phyloP scores from a whole-genome alignment of 2,329 filamentous ascomycete genomes.

The Hortaea werneckii region DNA sequence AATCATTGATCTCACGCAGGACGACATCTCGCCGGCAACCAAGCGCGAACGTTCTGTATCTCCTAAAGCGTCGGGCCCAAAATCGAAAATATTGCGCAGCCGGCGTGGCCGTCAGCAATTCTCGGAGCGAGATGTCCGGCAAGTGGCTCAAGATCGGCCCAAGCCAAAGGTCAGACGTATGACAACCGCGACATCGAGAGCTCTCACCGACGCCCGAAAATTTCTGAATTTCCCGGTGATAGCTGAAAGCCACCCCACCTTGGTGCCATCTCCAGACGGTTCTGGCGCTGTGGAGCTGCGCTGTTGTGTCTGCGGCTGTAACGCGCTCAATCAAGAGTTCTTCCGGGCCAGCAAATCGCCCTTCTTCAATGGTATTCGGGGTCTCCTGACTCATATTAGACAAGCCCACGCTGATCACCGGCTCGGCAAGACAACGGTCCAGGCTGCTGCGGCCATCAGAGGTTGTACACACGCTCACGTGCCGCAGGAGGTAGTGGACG shows the following conservation, averaged over 20 bases:
- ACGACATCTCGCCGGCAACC: too few species aligned
- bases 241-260: not conserved
- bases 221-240: not conserved
- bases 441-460: not conserved
- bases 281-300: not conserved
- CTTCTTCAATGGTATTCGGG: too few species aligned
- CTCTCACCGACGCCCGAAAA: not conserved
- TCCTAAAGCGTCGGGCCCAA: too few species aligned
- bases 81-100: too few species aligned
- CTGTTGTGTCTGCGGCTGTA: not conserved
- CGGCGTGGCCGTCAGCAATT: too few species aligned
- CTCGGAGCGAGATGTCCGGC: not conserved
- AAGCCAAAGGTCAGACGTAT: not conserved
- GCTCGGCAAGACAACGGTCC: too few species aligned
- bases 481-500: not conserved
- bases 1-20: too few species aligned
- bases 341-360: too few species aligned
- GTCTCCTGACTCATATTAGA: not conserved
- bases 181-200: not conserved
- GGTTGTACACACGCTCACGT: not conserved
- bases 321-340: not conserved
- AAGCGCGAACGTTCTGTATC: too few species aligned
- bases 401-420: not conserved
- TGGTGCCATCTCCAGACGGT: not conserved
- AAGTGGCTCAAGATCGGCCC: not conserved